phyloP scores from a whole-genome alignment of 179 eudicot genomes.

The Pouteria campechiana region DNA sequence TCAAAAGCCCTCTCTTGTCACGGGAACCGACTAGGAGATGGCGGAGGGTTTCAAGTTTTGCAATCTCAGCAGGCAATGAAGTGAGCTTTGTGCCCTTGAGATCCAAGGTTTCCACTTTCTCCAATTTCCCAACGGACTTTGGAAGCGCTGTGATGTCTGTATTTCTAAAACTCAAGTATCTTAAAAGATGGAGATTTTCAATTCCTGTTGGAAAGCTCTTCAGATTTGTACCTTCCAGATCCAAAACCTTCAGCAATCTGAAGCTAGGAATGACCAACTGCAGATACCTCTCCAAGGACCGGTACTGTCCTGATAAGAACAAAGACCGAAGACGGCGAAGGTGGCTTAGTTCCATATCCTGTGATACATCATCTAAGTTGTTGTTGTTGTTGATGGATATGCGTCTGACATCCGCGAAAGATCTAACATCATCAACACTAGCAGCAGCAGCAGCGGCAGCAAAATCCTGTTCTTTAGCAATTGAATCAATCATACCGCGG shows the following conservation, averaged over 20 bases:
- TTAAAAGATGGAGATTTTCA: constrained; percentile 1
- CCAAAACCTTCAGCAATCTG: constrained; percentile 4
- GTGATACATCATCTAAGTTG: too few species aligned
- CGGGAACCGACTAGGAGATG: neutral
- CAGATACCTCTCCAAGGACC: too few species aligned
- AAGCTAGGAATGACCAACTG: too few species aligned
- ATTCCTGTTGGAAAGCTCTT: constrained; percentile 5
- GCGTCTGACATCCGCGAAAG: too few species aligned
- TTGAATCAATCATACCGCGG: neutral
- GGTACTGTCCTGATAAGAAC: too few species aligned
- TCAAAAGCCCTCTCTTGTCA: neutral
- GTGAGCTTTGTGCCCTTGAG: constrained; percentile 1
- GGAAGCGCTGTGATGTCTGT: constrained; percentile 4
- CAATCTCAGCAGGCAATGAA: constrained; percentile 2
- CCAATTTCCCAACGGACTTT: constrained; percentile 1
- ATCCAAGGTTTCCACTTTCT: constrained; percentile 6
- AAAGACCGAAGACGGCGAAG: neutral
- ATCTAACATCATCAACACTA: too few species aligned
- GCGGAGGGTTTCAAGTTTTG: neutral
- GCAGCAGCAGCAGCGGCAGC: too few species aligned
- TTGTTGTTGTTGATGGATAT: too few species aligned
- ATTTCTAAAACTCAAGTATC: constrained; percentile 5
- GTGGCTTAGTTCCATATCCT: too few species aligned
- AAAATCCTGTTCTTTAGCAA: neutral
- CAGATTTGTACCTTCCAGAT: constrained; percentile 1